A percentile compares a stretch with the other conserved stretches of the same genome.
Conservation (phyloP, 176 grass and related monocot genomes). For the Triticum urartu region DNA sequence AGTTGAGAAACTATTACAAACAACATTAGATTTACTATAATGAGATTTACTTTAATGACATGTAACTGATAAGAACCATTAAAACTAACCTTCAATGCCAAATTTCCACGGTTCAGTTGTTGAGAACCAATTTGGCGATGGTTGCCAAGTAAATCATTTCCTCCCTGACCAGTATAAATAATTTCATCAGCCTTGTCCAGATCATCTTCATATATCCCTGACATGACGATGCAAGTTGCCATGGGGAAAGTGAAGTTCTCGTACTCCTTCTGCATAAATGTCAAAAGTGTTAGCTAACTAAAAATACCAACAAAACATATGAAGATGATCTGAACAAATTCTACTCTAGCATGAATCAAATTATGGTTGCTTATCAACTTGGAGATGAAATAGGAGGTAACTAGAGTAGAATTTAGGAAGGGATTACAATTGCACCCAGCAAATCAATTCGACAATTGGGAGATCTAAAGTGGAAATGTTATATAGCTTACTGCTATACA, state of each 20-base stretch:
- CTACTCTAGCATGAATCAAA: not conserved
- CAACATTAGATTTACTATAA: not conserved
- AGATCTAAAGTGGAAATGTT: not conserved
- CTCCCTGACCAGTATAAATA: slow-evolving; percentile 92
- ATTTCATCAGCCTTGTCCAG: slow-evolving; percentile 75
- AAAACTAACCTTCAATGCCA: slow-evolving; percentile 74
- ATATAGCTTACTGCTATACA: not conserved
- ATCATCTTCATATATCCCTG: slow-evolving; percentile 95
- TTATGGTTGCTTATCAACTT: not conserved
- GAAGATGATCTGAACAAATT: too few relatives aligned
- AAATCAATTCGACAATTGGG: not conserved
- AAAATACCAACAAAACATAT: not conserved
- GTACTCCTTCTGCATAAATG: slow-evolving; percentile 51
- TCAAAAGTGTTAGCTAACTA: not conserved
- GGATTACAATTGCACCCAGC: not conserved
- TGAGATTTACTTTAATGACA: not conserved
- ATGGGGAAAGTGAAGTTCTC: slow-evolving; percentile 65
- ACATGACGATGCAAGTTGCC: slow-evolving; percentile 78
- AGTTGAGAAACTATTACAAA: not conserved
- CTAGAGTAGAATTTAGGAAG: not conserved
- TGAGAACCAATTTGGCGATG: slow-evolving; percentile 78
- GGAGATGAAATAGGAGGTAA: not conserved
- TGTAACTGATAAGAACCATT: not conserved
- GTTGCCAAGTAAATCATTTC: slow-evolving; percentile 90
- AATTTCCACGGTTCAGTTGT: slow-evolving; percentile 71